Evolutionary conservation across 768 basidiomycete species (phyloP).

Genomic region (Mycena indigotica): DNA sequence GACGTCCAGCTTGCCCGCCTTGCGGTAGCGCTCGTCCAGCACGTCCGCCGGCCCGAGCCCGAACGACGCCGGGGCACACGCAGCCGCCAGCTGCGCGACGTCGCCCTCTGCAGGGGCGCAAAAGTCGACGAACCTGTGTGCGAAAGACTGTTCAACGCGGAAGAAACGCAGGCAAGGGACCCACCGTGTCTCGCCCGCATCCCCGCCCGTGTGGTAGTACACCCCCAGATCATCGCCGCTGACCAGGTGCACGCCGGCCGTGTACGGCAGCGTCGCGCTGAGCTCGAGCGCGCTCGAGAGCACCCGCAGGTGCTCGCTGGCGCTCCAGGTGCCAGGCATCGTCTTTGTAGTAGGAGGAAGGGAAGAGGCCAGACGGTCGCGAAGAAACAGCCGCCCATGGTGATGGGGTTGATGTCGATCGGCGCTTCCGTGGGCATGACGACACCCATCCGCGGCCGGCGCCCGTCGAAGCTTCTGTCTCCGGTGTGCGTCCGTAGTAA

Average conservation of each 20-base stretch:
- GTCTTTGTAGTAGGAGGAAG: not conserved
- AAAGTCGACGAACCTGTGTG: not conserved
- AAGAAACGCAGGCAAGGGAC: not conserved
- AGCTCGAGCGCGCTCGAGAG: not conserved
- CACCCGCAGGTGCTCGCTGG: not conserved
- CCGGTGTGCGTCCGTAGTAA: too few species aligned
- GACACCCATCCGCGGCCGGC: too few species aligned
- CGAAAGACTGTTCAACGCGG: not conserved
- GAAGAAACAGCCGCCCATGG: too few species aligned
- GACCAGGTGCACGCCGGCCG: not conserved
- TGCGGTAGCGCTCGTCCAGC: slow-evolving; percentile 47
- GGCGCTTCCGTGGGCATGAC: too few species aligned
- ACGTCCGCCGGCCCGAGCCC: slow-evolving; percentile 40
- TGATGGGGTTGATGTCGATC: too few species aligned
- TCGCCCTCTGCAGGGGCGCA: slow-evolving; percentile 1
- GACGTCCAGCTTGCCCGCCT: slow-evolving; percentile 46
- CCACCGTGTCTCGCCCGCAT: not conserved
- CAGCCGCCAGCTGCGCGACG: slow-evolving; percentile 30
- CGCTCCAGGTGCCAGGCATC: not conserved
- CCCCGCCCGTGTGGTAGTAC: not conserved
- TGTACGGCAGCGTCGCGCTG: not conserved
- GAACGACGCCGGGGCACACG: slow-evolving; percentile 45
- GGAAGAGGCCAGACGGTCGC: too few species aligned
- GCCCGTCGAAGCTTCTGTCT: too few species aligned
- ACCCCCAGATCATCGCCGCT: not conserved